These are phyloP conservation scores for Penstemon davidsonii DNA, from an alignment of 257 asterid genomes.

Conservation along the genomic window DNA sequence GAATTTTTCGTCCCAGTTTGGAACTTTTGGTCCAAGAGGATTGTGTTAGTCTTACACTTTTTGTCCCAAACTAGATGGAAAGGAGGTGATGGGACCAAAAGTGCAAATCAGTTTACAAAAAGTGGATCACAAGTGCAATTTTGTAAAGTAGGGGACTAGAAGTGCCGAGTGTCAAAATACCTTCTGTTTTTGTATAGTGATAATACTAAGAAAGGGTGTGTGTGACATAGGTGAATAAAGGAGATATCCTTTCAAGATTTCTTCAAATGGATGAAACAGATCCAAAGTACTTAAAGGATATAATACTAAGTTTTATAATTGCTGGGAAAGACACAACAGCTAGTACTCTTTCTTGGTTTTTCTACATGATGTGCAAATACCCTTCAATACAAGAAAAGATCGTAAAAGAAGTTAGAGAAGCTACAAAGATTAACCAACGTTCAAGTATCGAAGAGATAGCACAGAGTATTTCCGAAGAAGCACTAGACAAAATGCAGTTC, in stretches of 20 bases:
- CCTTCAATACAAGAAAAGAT: slow-evolving; percentile 52
- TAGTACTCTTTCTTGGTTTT: slow-evolving; percentile 68
- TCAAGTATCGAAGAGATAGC: slow-evolving; percentile 41
- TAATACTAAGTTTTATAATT: slow-evolving; percentile 67
- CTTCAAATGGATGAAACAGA: slow-evolving; percentile 55
- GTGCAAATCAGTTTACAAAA: no score
- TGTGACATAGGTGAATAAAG: slow-evolving; percentile 40
- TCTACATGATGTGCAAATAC: slow-evolving; percentile 69
- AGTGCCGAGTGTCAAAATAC: no score
- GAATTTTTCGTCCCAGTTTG: no score
- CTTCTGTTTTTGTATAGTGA: not conserved
- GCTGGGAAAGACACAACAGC: slow-evolving; percentile 82
- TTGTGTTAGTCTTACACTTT: no score
- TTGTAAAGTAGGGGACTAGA: no score
- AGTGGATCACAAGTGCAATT: no score
- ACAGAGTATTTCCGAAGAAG: slow-evolving; percentile 48
- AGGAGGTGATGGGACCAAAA: no score
- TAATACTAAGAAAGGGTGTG: not conserved
- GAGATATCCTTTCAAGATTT: slow-evolving; percentile 63
- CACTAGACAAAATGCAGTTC: slow-evolving; percentile 58
- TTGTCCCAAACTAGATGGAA: no score
- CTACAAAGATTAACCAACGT: slow-evolving; percentile 30
- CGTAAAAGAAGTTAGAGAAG: slow-evolving; percentile 43
- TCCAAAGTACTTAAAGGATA: slow-evolving; percentile 64
- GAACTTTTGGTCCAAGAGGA: no score